Evolutionary conservation across 495 filamentous ascomycete genomes (phyloP).

Genomic region (Trichocladium uniseriatum): DNA sequence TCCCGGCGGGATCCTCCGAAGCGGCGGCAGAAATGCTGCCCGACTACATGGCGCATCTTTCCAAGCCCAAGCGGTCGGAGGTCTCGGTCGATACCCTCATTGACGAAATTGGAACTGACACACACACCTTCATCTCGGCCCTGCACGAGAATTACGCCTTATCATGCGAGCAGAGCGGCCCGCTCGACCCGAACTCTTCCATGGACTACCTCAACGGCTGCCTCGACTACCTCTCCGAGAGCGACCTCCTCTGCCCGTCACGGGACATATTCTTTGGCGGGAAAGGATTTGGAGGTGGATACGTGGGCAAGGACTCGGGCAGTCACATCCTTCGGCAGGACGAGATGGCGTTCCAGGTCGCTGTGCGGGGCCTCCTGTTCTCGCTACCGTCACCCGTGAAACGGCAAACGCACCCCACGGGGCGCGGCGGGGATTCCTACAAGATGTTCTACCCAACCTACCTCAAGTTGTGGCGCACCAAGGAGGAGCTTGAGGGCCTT

Average conservation of each 20-base stretch:
- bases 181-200: slow-evolving; percentile 37
- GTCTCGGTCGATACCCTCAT: slow-evolving; percentile 66
- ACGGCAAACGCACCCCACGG: slow-evolving; percentile 41
- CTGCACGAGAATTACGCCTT: slow-evolving; percentile 90
- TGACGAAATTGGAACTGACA: slow-evolving; percentile 85
- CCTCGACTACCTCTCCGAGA: slow-evolving; percentile 76
- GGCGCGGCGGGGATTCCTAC: slow-evolving; percentile 47
- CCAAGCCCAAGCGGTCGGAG: slow-evolving; percentile 57
- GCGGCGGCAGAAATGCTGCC: slow-evolving; percentile 44
- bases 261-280: slow-evolving; percentile 47
- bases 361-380: slow-evolving; percentile 73
- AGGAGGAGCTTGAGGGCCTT: slow-evolving; percentile 66
- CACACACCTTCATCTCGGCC: slow-evolving; percentile 77
- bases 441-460: slow-evolving; percentile 85
- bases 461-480: slow-evolving; percentile 63
- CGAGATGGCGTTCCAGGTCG: slow-evolving; percentile 84
- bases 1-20: slow-evolving; percentile 20
- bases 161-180: slow-evolving; percentile 60
- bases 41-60: slow-evolving; percentile 49
- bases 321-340: slow-evolving; percentile 76
- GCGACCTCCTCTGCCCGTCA: slow-evolving; percentile 65
- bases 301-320: slow-evolving; percentile 42
- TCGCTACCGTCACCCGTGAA: slow-evolving; percentile 78
- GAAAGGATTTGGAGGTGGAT: slow-evolving; percentile 32
- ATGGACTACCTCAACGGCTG: slow-evolving; percentile 65